phyloP scores from a whole-genome alignment of 176 grass and related monocot genomes.

The Oryza officinalis region DNA sequence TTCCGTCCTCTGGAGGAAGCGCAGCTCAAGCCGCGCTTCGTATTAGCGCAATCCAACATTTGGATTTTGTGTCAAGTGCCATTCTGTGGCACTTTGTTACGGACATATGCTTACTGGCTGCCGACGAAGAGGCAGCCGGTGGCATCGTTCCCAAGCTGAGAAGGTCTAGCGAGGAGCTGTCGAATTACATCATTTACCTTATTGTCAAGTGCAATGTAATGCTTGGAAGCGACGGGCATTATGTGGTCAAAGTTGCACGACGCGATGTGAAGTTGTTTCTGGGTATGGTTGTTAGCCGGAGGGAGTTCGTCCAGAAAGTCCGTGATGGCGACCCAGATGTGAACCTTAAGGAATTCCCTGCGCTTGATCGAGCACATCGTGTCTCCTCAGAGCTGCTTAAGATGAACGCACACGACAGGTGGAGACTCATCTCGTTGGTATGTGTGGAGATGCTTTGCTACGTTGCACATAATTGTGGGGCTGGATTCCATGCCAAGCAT shows the following conservation, averaged over 20 bases:
- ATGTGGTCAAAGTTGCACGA: neutral
- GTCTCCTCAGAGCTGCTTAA: neutral
- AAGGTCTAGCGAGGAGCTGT: neutral
- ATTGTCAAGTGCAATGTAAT: neutral
- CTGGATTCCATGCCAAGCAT: neutral
- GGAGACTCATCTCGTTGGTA: neutral
- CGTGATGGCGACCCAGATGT: too few species aligned
- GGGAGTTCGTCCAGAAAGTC: neutral
- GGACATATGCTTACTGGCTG: neutral
- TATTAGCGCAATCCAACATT: neutral
- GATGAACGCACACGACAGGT: neutral
- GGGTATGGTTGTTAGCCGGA: neutral
- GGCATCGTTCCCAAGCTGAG: neutral
- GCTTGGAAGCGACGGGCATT: neutral
- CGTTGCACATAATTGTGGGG: neutral
- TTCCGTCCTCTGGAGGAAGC: too few species aligned
- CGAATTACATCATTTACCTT: neutral
- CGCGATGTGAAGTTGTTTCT: neutral
- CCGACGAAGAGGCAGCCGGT: neutral
- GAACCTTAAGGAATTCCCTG: too few species aligned
- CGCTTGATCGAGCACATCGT: too few species aligned
- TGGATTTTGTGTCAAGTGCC: neutral
- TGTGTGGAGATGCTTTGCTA: constrained; percentile 6
- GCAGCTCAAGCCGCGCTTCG: neutral
- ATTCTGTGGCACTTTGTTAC: neutral